Evolutionary conservation across 2,329 filamentous ascomycete species (phyloP).

Genomic region (Colletotrichum coccodes): DNA sequence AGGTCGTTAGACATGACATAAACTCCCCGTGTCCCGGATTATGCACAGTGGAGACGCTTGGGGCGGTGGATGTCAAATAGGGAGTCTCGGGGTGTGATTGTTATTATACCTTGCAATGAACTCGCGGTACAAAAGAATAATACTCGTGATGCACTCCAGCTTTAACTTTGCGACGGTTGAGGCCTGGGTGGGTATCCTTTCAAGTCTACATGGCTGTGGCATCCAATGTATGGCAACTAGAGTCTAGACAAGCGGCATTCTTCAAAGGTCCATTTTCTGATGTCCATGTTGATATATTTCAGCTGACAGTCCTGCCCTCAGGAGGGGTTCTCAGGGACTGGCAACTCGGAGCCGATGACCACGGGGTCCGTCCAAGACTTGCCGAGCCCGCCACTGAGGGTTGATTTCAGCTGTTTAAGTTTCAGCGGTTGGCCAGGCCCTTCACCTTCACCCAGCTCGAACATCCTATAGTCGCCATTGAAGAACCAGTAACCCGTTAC

Average conservation of each 20-base stretch:
- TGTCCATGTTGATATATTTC: background rate
- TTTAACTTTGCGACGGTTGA: no score
- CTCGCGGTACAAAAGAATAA: background rate
- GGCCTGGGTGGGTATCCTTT: background rate
- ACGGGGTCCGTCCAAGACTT: slow-evolving; percentile 47
- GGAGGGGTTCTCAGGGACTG: slow-evolving; percentile 32
- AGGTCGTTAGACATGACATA: no score
- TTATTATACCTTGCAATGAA: background rate
- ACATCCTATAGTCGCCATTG: slow-evolving; percentile 74
- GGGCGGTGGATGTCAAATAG: no score
- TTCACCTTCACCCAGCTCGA: slow-evolving; percentile 57
- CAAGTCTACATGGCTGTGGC: background rate
- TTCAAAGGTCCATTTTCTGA: background rate
- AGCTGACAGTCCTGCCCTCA: background rate
- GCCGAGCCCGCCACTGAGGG: slow-evolving; percentile 47
- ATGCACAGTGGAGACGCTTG: no score
- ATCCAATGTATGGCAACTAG: background rate
- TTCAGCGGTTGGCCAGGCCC: slow-evolving; percentile 39
- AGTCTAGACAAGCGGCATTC: background rate
- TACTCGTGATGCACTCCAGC: no score
- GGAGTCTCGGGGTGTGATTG: no score
- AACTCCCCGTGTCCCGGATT: no score
- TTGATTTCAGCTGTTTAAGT: slow-evolving; percentile 57
- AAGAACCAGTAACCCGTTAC: slow-evolving; percentile 66
- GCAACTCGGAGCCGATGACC: slow-evolving; percentile 50